Evolutionary conservation across 2,329 filamentous ascomycete species (phyloP).

Genomic region (Diaporthe capsici): DNA sequence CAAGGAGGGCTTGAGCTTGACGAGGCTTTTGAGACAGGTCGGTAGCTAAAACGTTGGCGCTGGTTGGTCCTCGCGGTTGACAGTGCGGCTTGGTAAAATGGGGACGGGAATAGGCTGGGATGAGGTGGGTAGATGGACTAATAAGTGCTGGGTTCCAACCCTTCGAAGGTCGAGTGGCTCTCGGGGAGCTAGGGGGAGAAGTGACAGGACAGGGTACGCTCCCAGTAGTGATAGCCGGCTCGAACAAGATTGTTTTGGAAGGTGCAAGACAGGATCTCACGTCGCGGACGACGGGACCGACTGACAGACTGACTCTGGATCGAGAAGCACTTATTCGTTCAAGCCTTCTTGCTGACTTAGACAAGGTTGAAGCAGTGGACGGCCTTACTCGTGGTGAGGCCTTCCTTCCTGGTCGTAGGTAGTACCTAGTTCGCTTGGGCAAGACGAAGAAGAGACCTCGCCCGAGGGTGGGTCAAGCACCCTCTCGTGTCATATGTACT

Average conservation of each 20-base stretch:
- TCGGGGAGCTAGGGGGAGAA: neutral
- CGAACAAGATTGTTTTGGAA: conserved; percentile 23
- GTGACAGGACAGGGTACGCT: neutral
- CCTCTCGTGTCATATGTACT: conserved; percentile 4
- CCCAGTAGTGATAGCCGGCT: neutral
- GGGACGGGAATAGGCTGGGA: conserved; percentile 6
- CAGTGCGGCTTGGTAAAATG: conserved; percentile 13
- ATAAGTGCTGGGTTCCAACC: neutral
- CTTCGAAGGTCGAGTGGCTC: neutral
- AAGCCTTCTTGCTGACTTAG: conserved; percentile 18
- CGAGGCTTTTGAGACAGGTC: conserved; percentile 30
- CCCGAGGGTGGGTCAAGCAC: neutral
- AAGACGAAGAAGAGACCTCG: conserved; percentile 16
- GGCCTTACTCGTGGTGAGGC: conserved; percentile 5
- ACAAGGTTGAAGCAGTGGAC: conserved; percentile 15
- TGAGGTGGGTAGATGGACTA: neutral
- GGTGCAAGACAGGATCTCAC: neutral
- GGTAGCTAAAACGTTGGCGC: conserved; percentile 35
- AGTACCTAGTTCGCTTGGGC: conserved; percentile 1
- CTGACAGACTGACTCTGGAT: neutral
- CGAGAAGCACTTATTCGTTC: neutral
- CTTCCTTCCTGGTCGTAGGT: neutral
- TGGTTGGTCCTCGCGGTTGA: conserved; percentile 26
- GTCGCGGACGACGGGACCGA: neutral
- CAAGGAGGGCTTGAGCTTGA: conserved; percentile 28